Conservation (phyloP, 805 yeast genomes). For the Teunomyces pallodes region DNA sequence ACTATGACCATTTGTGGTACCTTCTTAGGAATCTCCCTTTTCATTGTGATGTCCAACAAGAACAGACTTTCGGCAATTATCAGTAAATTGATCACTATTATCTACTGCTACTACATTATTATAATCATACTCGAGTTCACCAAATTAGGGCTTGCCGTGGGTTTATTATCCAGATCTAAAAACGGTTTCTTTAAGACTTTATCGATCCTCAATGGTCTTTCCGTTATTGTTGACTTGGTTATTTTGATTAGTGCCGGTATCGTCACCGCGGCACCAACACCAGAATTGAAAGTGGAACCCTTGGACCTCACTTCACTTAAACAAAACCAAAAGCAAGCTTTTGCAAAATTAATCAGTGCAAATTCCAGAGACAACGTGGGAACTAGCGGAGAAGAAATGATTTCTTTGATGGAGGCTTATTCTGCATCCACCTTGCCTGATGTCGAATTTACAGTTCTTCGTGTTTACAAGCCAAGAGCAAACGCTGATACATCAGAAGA, state of each 20-base stretch:
- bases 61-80: slow-evolving; percentile 1
- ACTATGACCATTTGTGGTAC: slow-evolving; percentile 1
- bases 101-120: slow-evolving; percentile 1
- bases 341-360: background rate
- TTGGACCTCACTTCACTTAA: background rate
- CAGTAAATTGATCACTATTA: background rate
- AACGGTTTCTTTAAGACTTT: background rate
- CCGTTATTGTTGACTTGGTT: background rate
- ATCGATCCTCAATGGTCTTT: background rate
- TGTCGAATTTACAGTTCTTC: background rate
- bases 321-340: background rate
- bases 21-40: background rate
- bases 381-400: background rate
- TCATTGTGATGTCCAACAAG: background rate
- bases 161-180: background rate
- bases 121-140: background rate
- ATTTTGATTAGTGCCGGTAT: slow-evolving; percentile 1
- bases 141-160: background rate
- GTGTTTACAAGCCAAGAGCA: background rate
- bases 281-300: background rate
- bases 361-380: background rate
- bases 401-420: slow-evolving; percentile 4
- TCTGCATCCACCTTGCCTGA: background rate
- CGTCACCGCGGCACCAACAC: background rate
- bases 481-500: background rate